Evolutionary conservation across 1,284 basidiomycete species (phyloP).

Genomic region (Pholiota adiposa): DNA sequence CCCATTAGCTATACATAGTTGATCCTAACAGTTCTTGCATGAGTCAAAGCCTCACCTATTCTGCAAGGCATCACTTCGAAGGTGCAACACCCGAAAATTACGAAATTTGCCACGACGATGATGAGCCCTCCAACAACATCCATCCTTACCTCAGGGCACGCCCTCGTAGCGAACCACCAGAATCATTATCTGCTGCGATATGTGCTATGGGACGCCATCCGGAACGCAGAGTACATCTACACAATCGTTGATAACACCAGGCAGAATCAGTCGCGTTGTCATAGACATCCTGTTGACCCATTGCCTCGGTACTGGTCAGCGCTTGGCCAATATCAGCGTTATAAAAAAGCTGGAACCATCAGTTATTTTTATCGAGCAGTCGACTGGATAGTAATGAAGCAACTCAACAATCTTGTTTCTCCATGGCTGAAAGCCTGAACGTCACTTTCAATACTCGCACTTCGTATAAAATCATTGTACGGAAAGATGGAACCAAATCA

Average conservation of each 20-base stretch:
- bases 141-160: neutral
- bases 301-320: neutral
- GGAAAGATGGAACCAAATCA: neutral
- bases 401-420: neutral
- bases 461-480: neutral
- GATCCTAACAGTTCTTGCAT: neutral
- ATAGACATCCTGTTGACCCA: conserved; percentile 6
- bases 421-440: neutral
- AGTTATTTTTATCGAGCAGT: neutral
- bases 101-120: neutral
- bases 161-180: neutral
- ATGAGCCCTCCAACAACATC: neutral
- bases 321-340: conserved; percentile 86
- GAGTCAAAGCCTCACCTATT: neutral
- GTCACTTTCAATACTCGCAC: too few relatives aligned
- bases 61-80: neutral
- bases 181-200: neutral
- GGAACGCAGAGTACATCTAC: neutral
- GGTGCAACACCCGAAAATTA: neutral
- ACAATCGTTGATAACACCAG: conserved; percentile 4
- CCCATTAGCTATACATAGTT: neutral
- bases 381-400: neutral
- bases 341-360: conserved; percentile 3
- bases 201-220: neutral
- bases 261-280: conserved; percentile 17